Evolutionary conservation across 805 yeast genomes (phyloP).

Genomic region (Candida pseudoglaebosa): DNA sequence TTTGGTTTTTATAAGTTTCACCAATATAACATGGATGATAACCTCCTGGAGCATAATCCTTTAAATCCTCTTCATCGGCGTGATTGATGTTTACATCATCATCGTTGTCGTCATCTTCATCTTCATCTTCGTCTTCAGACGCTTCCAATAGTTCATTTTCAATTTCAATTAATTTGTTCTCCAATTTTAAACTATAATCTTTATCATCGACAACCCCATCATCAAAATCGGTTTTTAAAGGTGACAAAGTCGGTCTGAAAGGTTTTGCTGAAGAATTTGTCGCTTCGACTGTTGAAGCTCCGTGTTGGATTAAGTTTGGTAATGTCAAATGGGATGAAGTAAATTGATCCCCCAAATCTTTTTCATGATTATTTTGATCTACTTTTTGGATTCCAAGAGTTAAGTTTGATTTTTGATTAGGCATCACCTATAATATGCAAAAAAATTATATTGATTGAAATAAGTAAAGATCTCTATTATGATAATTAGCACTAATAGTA

Average conservation of each 20-base stretch:
- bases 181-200: neutral
- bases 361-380: conserved; percentile 13
- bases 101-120: conserved; percentile 23
- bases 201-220: conserved; percentile 7
- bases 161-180: neutral
- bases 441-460: neutral
- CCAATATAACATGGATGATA: conserved; percentile 93
- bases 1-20: conserved; percentile 70
- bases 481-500: too few relatives aligned
- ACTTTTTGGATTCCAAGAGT: conserved; percentile 44
- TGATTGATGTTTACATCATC: conserved; percentile 26
- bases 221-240: conserved; percentile 33
- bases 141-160: conserved; percentile 8
- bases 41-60: conserved; percentile 89
- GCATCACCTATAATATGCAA: conserved; percentile 15
- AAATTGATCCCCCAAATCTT: conserved; percentile 8
- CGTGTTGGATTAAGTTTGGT: conserved; percentile 22
- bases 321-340: conserved; percentile 15
- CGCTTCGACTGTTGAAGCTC: conserved; percentile 28
- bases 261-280: conserved; percentile 31
- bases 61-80: conserved; percentile 75
- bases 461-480: neutral
- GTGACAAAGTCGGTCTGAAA: conserved; percentile 34
- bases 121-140: conserved; percentile 17
- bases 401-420: conserved; percentile 32